Percentiles rank a stretch among this genome's conserved stretches.
phyloP scores from a whole-genome alignment of 2,329 filamentous ascomycete species.

The Raffaelea ambrosiae region DNA sequence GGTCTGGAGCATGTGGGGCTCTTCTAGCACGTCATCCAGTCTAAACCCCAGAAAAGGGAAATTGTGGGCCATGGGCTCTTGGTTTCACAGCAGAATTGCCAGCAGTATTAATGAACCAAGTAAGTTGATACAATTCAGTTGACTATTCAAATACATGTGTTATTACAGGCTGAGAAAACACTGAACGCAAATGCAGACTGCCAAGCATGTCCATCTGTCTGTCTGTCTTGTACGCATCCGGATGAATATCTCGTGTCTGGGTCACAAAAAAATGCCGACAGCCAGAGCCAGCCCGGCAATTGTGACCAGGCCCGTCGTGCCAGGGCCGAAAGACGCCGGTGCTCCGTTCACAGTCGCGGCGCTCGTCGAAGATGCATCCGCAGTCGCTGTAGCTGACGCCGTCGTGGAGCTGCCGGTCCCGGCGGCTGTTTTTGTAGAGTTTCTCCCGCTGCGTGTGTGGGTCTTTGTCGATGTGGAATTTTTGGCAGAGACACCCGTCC shows the following conservation, averaged over 20 bases:
- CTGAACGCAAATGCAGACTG: too few species aligned
- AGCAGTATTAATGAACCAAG: too few species aligned
- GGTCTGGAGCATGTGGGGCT: background rate
- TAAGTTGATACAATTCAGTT: too few species aligned
- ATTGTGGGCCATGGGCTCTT: too few species aligned
- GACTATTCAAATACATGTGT: too few species aligned
- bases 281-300: constrained; percentile 9
- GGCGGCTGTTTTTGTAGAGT: constrained; percentile 3
- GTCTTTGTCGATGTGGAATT: background rate
- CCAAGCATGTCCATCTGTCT: too few species aligned
- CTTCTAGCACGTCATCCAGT: constrained; percentile 1
- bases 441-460: background rate
- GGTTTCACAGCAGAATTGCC: too few species aligned
- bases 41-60: background rate
- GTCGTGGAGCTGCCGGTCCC: background rate
- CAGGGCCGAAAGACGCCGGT: constrained; percentile 1
- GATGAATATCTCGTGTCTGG: too few species aligned
- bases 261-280: constrained; percentile 8
- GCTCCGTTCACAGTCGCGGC: constrained; percentile 6
- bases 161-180: too few species aligned
- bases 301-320: constrained; percentile 5
- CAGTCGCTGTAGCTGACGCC: background rate
- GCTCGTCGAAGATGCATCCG: too few species aligned
- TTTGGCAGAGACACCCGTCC: constrained; percentile 1
- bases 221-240: too few species aligned